Evolutionary conservation across 805 yeast genomes (phyloP).

Genomic region (Candida suzukii): DNA sequence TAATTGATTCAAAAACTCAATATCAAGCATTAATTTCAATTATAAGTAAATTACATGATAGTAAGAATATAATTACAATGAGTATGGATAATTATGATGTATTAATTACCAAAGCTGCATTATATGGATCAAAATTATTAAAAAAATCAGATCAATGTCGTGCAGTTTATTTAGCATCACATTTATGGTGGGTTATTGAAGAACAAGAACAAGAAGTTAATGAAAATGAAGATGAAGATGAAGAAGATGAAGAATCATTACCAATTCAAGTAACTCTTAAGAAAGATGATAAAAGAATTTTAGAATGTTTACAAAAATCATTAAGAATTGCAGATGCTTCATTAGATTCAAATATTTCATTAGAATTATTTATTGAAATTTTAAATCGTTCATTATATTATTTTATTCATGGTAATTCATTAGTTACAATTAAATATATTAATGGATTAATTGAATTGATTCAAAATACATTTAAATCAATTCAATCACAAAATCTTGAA

Average conservation of each 20-base stretch:
- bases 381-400: slow-evolving; percentile 80
- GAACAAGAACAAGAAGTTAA: slow-evolving; percentile 26
- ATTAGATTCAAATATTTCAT: slow-evolving; percentile 67
- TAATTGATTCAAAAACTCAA: slow-evolving; percentile 42
- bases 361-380: slow-evolving; percentile 85
- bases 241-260: slow-evolving; percentile 10
- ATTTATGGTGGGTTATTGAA: slow-evolving; percentile 90
- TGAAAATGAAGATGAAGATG: slow-evolving; percentile 33
- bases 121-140: slow-evolving; percentile 81
- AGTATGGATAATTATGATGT: slow-evolving; percentile 66
- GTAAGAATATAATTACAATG: slow-evolving; percentile 31
- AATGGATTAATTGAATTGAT: slow-evolving; percentile 84
- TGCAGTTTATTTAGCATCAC: slow-evolving; percentile 80
- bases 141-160: slow-evolving; percentile 95
- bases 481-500: slow-evolving; percentile 5
- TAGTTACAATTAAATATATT: slow-evolving; percentile 67
- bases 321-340: slow-evolving; percentile 90
- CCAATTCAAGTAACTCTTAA: slow-evolving; percentile 19
- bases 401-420: slow-evolving; percentile 70
- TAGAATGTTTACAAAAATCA: slow-evolving; percentile 87
- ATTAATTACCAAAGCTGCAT: slow-evolving; percentile 75
- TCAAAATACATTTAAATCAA: slow-evolving; percentile 46
- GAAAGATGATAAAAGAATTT: slow-evolving; percentile 58
- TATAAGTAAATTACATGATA: slow-evolving; percentile 36
- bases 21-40: slow-evolving; percentile 41